phyloP scores from a whole-genome alignment of 352 stramenopile species.

The Globisporangium mamillatum region DNA sequence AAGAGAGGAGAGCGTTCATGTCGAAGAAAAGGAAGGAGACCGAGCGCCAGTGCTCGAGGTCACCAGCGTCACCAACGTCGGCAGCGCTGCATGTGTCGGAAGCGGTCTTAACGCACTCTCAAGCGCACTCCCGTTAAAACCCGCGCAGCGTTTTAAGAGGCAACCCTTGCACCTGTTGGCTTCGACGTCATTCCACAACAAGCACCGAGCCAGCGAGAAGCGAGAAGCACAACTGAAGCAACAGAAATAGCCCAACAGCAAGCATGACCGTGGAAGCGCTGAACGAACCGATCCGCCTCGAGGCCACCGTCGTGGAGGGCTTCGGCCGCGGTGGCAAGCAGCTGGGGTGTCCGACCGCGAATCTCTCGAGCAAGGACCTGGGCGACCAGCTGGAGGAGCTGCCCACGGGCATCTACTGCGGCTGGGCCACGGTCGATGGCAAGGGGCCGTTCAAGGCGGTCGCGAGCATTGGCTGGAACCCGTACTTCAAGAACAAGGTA shows the following conservation, averaged over 20 bases:
- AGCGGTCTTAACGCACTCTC: too few relatives aligned
- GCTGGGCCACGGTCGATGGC: conserved; percentile 89
- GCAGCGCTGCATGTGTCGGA: too few relatives aligned
- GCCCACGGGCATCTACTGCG: conserved; percentile 92
- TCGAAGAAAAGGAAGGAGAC: too few relatives aligned
- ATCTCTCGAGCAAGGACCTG: conserved; percentile 89
- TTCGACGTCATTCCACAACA: conserved; percentile 1
- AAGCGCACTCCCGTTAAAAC: too few relatives aligned
- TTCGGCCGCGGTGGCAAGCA: conserved; percentile 96
- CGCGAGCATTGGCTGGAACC: conserved; percentile 97
- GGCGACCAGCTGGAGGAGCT: conserved; percentile 75
- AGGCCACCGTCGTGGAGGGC: conserved; percentile 90
- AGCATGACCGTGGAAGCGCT: conserved; percentile 54
- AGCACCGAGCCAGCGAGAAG: too few relatives aligned
- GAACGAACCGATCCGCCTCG: conserved; percentile 67
- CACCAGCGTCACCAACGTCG: too few relatives aligned
- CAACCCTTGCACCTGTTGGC: background rate
- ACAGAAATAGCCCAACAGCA: background rate
- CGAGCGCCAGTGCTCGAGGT: too few relatives aligned
- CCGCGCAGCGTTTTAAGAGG: too few relatives aligned
- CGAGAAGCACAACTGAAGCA: background rate
- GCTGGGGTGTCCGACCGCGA: conserved; percentile 94
- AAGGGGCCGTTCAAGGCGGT: conserved; percentile 90
- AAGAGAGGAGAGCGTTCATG: too few relatives aligned
- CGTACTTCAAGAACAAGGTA: conserved; percentile 92